Evolutionary conservation across 306 rosid genomes (phyloP).

Genomic region (Geum urbanum): DNA sequence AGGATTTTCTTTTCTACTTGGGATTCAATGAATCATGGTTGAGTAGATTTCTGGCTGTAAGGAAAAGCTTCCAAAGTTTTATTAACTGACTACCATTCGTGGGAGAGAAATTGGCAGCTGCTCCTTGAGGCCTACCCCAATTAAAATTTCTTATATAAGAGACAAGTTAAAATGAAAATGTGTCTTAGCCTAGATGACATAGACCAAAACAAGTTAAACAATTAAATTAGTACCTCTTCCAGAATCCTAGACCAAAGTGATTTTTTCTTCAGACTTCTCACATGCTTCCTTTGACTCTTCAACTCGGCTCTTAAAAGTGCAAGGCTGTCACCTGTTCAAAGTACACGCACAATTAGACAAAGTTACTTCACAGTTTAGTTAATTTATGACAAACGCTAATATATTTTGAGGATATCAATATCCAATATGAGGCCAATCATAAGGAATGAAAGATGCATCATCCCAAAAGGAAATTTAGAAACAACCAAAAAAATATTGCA

Average conservation of each 20-base stretch:
- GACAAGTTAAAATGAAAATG: background rate
- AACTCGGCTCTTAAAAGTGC: slow-evolving; percentile 58
- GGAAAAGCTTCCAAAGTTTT: slow-evolving; percentile 5
- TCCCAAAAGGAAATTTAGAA: no score
- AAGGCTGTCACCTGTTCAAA: slow-evolving; percentile 63
- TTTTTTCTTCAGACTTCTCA: slow-evolving; percentile 65
- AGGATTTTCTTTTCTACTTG: background rate
- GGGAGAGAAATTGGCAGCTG: background rate
- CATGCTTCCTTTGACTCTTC: slow-evolving; percentile 71
- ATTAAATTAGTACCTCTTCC: slow-evolving; percentile 64
- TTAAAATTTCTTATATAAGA: background rate
- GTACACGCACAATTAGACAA: no score
- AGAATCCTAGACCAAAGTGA: slow-evolving; percentile 75
- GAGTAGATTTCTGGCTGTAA: background rate
- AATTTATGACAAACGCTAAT: slow-evolving; percentile 12
- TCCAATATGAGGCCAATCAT: background rate
- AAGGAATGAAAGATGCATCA: background rate
- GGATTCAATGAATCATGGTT: background rate
- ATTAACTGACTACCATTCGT: background rate
- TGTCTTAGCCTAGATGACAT: background rate
- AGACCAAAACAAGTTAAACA: slow-evolving; percentile 9
- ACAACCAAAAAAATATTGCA: no score
- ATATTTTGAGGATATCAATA: slow-evolving; percentile 7
- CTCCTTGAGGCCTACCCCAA: background rate
- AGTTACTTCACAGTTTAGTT: slow-evolving; percentile 10